Conservation (phyloP, 1,284 basidiomycete species). For the Ustilago shanxiensis region DNA sequence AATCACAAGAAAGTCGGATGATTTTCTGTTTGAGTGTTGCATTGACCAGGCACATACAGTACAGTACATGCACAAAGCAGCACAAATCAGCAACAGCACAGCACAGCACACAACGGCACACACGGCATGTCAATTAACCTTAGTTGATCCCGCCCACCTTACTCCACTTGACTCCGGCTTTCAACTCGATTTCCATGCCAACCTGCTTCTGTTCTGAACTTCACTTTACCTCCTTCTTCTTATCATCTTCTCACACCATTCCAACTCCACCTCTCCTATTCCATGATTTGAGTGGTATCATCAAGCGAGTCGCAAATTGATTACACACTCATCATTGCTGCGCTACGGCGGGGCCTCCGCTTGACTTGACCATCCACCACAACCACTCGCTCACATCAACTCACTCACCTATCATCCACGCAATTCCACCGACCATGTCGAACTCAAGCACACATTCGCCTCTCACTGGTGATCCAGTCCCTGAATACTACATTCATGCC, state of each 20-base stretch:
- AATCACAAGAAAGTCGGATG: conserved; percentile 4
- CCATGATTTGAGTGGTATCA: too few relatives aligned
- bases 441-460: conserved; percentile 22
- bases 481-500: conserved; percentile 58
- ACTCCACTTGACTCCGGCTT: not conserved
- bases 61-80: too few relatives aligned
- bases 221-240: not conserved
- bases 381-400: not conserved
- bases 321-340: not conserved
- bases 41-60: conserved; percentile 3
- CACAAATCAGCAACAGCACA: too few relatives aligned
- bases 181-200: too few relatives aligned
- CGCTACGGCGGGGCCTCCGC: not conserved
- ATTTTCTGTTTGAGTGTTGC: not conserved
- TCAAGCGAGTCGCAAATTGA: not conserved
- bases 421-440: conserved; percentile 17
- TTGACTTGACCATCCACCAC: not conserved
- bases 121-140: not conserved
- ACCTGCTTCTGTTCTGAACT: not conserved
- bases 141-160: not conserved
- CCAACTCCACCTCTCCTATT: not conserved
- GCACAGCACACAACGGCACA: not conserved
- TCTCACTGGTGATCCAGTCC: conserved; percentile 42
- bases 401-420: not conserved
- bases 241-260: not conserved